Evolutionary conservation across 169 alveolate species (phyloP).

Genomic region (Plasmodium sp.): DNA sequence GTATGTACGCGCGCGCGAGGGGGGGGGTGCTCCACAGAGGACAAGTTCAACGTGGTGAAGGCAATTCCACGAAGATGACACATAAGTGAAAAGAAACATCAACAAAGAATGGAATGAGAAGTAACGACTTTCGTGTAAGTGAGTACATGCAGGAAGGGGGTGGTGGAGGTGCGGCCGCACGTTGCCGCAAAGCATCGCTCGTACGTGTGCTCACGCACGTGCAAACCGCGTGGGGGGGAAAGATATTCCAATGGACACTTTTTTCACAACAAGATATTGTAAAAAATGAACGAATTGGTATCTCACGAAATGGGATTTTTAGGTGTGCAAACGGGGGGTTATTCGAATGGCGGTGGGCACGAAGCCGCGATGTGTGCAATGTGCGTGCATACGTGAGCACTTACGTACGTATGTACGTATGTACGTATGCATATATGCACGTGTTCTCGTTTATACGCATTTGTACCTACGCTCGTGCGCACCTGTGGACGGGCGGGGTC

Average conservation of each 20-base stretch:
- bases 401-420: background rate
- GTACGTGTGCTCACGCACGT: background rate
- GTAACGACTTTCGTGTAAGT: background rate
- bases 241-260: background rate
- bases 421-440: background rate
- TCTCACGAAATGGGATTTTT: background rate
- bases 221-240: background rate
- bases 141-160: background rate
- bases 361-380: background rate
- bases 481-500: background rate
- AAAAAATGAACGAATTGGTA: background rate
- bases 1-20: background rate
- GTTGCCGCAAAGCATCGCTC: background rate
- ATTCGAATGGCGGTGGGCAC: background rate
- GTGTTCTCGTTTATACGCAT: background rate
- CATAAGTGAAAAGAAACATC: background rate
- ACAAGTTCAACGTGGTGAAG: background rate
- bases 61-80: background rate
- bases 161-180: background rate
- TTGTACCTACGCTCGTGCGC: background rate
- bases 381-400: background rate
- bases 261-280: background rate
- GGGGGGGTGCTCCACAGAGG: background rate
- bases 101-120: background rate
- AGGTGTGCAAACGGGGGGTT: background rate